A percentile compares a stretch with the other conserved stretches of the same genome.
Conservation (phyloP, 2,329 filamentous ascomycete genomes). For the Trichoderma arundinaceum region DNA sequence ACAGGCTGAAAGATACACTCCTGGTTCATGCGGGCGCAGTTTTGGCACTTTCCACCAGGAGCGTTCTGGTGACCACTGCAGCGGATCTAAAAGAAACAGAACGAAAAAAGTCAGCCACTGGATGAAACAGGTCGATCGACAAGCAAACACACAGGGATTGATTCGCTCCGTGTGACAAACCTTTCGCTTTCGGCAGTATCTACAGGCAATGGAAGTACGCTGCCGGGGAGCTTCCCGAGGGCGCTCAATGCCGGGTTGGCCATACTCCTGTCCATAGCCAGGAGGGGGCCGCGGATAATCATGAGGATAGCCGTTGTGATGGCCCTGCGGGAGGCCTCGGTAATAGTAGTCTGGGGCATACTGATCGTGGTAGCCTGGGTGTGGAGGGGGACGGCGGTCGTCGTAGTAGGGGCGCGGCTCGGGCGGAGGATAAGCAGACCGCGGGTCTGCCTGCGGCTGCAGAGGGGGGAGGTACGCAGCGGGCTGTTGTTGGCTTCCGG, state of each 20-base stretch:
- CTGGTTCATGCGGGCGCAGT: conserved; percentile 66
- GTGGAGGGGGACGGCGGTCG: conserved; percentile 43
- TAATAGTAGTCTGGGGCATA: conserved; percentile 47
- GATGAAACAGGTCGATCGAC: not conserved
- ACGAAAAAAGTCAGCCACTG: conserved; percentile 3
- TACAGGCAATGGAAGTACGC: conserved; percentile 64
- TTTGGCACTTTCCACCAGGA: conserved; percentile 64
- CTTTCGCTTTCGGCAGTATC: conserved; percentile 67
- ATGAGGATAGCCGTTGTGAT: conserved; percentile 40
- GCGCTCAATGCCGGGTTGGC: conserved; percentile 44
- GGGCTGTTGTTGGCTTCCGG: conserved; percentile 41
- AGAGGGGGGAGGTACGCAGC: conserved; percentile 47
- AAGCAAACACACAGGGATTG: not conserved
- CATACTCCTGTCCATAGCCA: conserved; percentile 46
- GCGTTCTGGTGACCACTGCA: conserved; percentile 66
- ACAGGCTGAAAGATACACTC: conserved; percentile 67
- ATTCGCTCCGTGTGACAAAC: conserved; percentile 43
- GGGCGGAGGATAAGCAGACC: conserved; percentile 47
- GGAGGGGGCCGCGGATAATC: conserved; percentile 41
- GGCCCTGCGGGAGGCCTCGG: conserved; percentile 42
- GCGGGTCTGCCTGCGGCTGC: conserved; percentile 46
- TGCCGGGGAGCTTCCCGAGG: conserved; percentile 58
- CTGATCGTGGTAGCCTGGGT: conserved; percentile 43
- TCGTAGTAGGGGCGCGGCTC: conserved; percentile 50
- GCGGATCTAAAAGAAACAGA: conserved; percentile 53